A percentile compares a stretch with the other conserved stretches of the same genome.
Conservation (phyloP, 1,284 basidiomycete genomes). For the Cryptococcus wingfieldii region DNA sequence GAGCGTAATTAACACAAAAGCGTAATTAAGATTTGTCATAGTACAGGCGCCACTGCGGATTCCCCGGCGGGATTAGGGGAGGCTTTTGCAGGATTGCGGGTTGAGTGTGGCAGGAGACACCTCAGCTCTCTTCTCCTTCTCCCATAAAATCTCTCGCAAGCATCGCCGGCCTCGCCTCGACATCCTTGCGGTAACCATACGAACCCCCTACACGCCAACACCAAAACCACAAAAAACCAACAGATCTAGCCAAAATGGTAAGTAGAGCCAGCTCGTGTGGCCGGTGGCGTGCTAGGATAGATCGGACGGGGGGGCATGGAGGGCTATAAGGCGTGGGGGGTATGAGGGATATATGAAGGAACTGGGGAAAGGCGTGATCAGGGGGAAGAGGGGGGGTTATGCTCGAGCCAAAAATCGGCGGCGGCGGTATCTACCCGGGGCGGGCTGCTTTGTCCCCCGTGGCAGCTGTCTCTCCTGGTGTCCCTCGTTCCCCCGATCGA, state of each 20-base stretch:
- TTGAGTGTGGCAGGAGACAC: background rate
- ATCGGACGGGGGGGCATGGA: background rate
- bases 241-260: conserved; percentile 20
- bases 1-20: background rate
- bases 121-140: no score
- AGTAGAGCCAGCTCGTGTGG: conserved; percentile 8
- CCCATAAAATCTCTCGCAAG: conserved; percentile 9
- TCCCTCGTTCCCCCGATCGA: background rate
- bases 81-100: background rate
- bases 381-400: background rate
- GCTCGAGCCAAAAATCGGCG: background rate
- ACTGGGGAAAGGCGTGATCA: background rate
- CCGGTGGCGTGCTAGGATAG: background rate
- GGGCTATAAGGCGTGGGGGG: no score
- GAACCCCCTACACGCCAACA: background rate
- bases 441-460: background rate
- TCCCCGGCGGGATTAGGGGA: background rate
- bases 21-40: background rate
- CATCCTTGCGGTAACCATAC: conserved; percentile 12
- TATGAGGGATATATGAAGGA: background rate
- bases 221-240: conserved; percentile 11
- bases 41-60: background rate
- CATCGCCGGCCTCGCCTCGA: conserved; percentile 7
- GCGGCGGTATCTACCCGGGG: background rate
- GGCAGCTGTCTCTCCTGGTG: background rate